phyloP scores from a whole-genome alignment of 2,329 filamentous ascomycete species.

The Sporothrix pseudoabietina region DNA sequence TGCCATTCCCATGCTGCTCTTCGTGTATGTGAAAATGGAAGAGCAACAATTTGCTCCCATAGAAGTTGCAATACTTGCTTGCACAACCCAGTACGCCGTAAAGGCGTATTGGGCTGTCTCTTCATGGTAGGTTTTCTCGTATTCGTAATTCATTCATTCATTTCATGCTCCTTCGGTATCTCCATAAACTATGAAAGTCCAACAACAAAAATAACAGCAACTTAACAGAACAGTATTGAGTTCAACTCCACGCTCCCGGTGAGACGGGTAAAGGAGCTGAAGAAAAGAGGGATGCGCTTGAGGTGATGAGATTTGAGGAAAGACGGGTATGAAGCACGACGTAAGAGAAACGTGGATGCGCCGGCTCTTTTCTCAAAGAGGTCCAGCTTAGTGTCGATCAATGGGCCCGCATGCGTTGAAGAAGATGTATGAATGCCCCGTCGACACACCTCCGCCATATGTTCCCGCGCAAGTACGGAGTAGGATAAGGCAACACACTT shows the following conservation, averaged over 20 bases:
- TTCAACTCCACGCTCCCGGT: background rate
- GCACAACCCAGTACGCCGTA: background rate
- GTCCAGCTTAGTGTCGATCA: constrained; percentile 6
- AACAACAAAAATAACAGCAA: background rate
- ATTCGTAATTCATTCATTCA: constrained; percentile 19
- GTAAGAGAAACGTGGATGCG: background rate
- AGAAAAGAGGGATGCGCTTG: background rate
- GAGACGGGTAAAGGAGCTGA: background rate
- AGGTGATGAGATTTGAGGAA: background rate
- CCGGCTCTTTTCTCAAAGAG: background rate
- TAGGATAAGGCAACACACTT: background rate
- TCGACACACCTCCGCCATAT: background rate
- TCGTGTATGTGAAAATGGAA: background rate
- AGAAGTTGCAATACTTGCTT: background rate
- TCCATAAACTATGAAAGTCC: background rate
- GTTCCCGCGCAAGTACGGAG: background rate
- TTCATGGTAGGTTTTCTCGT: background rate
- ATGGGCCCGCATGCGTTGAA: background rate
- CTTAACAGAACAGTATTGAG: background rate
- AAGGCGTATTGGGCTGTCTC: background rate
- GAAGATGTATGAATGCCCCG: background rate
- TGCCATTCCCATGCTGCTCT: background rate
- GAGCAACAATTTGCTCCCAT: background rate
- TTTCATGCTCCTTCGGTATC: background rate
- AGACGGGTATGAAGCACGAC: background rate